Conservation (phyloP, 75 land plant species). For the Ceratopteris richardii region DNA sequence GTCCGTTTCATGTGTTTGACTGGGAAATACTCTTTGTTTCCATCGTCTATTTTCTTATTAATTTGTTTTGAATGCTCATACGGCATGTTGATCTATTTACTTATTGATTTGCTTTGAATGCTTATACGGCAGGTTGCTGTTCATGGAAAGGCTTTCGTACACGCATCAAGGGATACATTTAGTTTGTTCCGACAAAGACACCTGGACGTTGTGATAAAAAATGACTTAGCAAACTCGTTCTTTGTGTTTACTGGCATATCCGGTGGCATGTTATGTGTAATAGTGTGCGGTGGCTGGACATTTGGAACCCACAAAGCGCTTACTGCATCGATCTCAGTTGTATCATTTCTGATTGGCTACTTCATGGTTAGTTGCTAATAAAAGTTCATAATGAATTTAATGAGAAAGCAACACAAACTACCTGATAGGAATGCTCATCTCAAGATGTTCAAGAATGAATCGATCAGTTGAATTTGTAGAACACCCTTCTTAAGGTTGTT, state of each 20-base stretch:
- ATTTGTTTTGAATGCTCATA: too few species aligned
- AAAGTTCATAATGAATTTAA: too few species aligned
- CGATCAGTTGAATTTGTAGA: too few species aligned
- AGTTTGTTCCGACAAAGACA: slow-evolving; percentile 24
- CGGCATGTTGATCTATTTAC: too few species aligned
- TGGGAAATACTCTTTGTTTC: too few species aligned
- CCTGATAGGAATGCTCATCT: too few species aligned
- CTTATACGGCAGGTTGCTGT: slow-evolving; percentile 43
- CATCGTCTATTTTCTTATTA: too few species aligned
- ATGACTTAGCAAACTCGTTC: slow-evolving; percentile 50
- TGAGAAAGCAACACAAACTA: too few species aligned
- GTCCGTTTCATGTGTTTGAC: too few species aligned
- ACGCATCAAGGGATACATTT: slow-evolving; percentile 52
- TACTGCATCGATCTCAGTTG: slow-evolving; percentile 23
- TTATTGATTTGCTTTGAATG: too few species aligned
- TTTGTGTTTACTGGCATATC: slow-evolving; percentile 43
- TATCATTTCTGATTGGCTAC: slow-evolving; percentile 60
- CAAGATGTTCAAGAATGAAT: too few species aligned
- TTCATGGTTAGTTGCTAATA: slow-evolving; percentile 53
- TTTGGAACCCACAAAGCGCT: slow-evolving; percentile 27
- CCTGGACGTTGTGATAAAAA: slow-evolving; percentile 30
- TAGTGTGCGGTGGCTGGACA: slow-evolving; percentile 46
- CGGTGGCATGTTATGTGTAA: slow-evolving; percentile 34
- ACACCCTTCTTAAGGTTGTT: too few species aligned
- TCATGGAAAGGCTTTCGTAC: slow-evolving; percentile 33